Evolutionary conservation across 2,329 filamentous ascomycete genomes (phyloP).

Genomic region (Thielaviopsis punctulata): DNA sequence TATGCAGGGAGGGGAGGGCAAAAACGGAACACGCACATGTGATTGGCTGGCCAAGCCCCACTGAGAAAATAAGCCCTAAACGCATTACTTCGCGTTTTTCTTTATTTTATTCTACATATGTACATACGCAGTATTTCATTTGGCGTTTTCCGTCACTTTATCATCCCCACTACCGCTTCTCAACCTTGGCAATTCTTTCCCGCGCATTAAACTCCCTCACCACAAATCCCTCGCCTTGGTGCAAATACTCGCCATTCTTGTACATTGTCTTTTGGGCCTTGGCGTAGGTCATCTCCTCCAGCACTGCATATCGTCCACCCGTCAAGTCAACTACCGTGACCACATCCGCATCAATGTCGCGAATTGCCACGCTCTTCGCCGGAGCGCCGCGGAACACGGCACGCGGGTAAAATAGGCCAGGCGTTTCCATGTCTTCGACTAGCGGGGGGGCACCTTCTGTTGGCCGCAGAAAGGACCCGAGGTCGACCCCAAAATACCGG

Average conservation of each 20-base stretch:
- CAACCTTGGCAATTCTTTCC: constrained; percentile 63
- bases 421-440: constrained; percentile 17
- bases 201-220: constrained; percentile 79
- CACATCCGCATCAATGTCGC: constrained; percentile 76
- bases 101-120: no score
- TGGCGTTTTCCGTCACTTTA: no score
- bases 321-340: constrained; percentile 88
- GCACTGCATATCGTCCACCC: constrained; percentile 61
- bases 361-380: constrained; percentile 68
- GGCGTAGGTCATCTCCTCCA: constrained; percentile 91
- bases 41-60: no score
- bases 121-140: no score
- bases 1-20: no score
- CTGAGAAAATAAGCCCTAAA: no score
- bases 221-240: constrained; percentile 86
- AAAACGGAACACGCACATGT: no score
- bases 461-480: constrained; percentile 31
- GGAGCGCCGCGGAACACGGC: constrained; percentile 74
- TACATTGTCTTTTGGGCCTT: constrained; percentile 94
- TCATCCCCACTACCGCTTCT: constrained; percentile 62
- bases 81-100: no score
- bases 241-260: constrained; percentile 89
- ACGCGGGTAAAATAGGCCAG: constrained; percentile 77
- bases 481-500: constrained; percentile 54
- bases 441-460: not conserved